These are phyloP conservation scores for Lentinula novae-zelandiae DNA, from an alignment of 1,284 basidiomycete genomes.

Conservation along the genomic window DNA sequence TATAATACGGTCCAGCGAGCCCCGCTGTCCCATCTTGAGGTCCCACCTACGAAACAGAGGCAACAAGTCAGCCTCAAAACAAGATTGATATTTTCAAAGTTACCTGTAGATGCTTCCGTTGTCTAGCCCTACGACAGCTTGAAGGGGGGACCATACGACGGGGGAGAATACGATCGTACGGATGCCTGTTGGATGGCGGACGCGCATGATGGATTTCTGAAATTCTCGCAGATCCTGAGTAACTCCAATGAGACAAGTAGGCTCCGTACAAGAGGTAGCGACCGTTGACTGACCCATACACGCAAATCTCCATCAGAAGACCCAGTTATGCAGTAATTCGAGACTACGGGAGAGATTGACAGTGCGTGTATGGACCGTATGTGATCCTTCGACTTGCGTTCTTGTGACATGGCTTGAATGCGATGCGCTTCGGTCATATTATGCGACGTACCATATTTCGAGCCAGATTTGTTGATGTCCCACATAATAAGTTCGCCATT, in stretches of 20 bases:
- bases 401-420: conserved; percentile 29
- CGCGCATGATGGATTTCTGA: conserved; percentile 63
- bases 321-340: conserved; percentile 74
- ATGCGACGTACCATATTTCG: conserved; percentile 60
- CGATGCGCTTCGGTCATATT: conserved; percentile 15
- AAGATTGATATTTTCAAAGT: no score
- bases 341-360: conserved; percentile 57
- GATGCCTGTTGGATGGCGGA: conserved; percentile 71
- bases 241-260: conserved; percentile 6
- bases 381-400: conserved; percentile 72
- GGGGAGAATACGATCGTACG: conserved; percentile 75
- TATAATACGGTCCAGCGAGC: conserved; percentile 68
- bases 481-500: conserved; percentile 86
- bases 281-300: conserved; percentile 70
- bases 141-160: conserved; percentile 56
- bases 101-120: conserved; percentile 68
- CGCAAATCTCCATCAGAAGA: conserved; percentile 82
- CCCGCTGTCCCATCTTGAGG: conserved; percentile 67
- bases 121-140: conserved; percentile 76
- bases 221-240: conserved; percentile 73
- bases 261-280: neutral
- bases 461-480: conserved; percentile 70
- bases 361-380: conserved; percentile 74
- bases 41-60: conserved; percentile 61
- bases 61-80: neutral